Percentiles rank a stretch among this genome's conserved stretches.
Evolutionary conservation across 2,329 filamentous ascomycete species (phyloP).

Genomic region (Colletotrichum limetticola): DNA sequence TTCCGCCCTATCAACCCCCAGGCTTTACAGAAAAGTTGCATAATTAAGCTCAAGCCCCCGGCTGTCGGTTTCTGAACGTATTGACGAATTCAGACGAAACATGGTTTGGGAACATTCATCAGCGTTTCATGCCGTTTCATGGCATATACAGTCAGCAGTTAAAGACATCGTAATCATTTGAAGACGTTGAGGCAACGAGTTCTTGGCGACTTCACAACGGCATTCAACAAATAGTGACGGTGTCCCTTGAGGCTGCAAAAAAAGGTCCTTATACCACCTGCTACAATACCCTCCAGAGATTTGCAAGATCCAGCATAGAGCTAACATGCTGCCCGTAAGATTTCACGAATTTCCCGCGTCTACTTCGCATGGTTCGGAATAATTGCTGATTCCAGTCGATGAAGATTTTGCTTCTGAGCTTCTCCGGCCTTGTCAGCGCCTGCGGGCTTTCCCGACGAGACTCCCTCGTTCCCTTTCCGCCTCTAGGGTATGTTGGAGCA

Average conservation of each 20-base stretch:
- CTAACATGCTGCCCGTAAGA: not conserved
- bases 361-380: not conserved
- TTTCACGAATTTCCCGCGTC: not conserved
- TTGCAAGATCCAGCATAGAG: not conserved
- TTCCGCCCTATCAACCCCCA: not conserved
- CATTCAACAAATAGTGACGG: not conserved
- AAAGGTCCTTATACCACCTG: not conserved
- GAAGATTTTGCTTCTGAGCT: not conserved
- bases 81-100: constrained; percentile 23
- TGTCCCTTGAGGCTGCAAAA: not conserved
- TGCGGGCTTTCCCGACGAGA: constrained; percentile 22
- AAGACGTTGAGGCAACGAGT: too few species aligned
- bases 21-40: not conserved
- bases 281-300: not conserved
- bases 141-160: not conserved
- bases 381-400: not conserved
- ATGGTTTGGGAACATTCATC: not conserved
- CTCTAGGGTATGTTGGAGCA: not conserved
- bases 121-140: constrained; percentile 30
- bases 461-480: not conserved
- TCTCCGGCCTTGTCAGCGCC: not conserved
- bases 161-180: not conserved
- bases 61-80: not conserved
- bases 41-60: not conserved
- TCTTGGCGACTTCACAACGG: not conserved